Evolutionary conservation across 768 basidiomycete genomes (phyloP), one percentile per base, ranked within the genome.

Genomic region (Lactarius deliciosus): DNA sequence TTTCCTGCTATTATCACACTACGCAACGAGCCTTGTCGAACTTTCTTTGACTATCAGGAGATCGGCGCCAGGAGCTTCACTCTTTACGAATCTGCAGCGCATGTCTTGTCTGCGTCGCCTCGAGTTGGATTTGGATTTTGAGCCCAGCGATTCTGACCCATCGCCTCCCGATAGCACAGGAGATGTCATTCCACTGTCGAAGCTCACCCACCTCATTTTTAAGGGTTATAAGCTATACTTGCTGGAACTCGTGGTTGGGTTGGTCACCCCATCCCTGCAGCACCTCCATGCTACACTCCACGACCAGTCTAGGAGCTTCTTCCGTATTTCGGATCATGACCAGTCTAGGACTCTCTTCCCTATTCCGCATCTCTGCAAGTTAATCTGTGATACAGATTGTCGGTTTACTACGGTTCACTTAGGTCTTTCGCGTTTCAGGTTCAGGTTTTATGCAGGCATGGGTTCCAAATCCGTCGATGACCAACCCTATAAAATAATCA

Each of bases 201-300:
- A 50, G 1, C 50, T 66, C 5, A 57, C 43, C 2, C 10, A 1
- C 20, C 47, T 62, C 36, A 15, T 32, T 20, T 66, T 36, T 40
- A 0, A 0, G 3, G 65, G 65, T 11, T 1, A 6, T 40, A 11
- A 2, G 6, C 1, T 1, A 40, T 32, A 30, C 5, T 57, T 66
- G 34, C 15, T 57, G 13, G 28, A 3, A 4, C 43, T 66, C 5
- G 0, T 61, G 28, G 41, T n/a, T 8, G 55, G 34, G 25, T 38
- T 65, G 32, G 13, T 18, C n/a, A 43, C 55, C 18, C 60, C 64
- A 4, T 65, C 59, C n/a, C 43, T 65, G 11, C 54, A 57, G 13
- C 18, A 25, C 30, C 3, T 61, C n/a, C 1, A 34, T 2, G 3
- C 40, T 5, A 0, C 30, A 8, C 30, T 32, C 30, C 30, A 32